Evolutionary conservation across 306 rosid species (phyloP), one percentile per base, ranked within the genome.

Genomic region (Sphenostylis stenocarpa): DNA sequence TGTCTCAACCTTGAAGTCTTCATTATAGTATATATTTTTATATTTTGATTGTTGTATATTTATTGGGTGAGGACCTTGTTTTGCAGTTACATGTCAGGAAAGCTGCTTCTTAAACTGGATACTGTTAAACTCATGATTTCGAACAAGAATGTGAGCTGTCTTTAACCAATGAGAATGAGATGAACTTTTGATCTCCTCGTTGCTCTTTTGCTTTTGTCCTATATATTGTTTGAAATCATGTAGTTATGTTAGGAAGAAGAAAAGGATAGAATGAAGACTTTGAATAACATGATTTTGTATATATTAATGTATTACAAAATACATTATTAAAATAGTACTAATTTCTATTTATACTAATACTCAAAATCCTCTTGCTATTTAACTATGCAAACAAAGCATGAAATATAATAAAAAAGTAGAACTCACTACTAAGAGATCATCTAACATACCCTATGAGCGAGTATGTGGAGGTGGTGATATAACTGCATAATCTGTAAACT

Each of bases 81-180:
- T 7, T 48, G 81, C 56, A 85, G 88, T 33, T 82, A 65, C 76
- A 75, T 48, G 77, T 78, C 85, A 0, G 86, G 70, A 62, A 85
- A 85, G 60, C 76, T 78, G 41, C 86, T 85, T 51, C 77, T 82
- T n/a, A 79, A 85, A 78, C 71, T 82, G 82, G 84, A 78, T 49
- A 64, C 67, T 14, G 67, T 85, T 24, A 72, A 79, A 69, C 70
- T 39, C 82, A 28, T 82, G 51, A 70, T 82, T 64, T 82, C 62
- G 23, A 82, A 78, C 36, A 84, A 64, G 36, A 82, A 70, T 63
- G 88, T 85, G 69, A 79, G 79, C 43, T 74, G 39, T 47, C 70
- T 77, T 63, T 31, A 24, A 55, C 75, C 41, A 51, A 52, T 73
- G 72, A 57, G 21, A 55, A 43, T 67, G 39, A 34, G 64, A 69